Percentiles rank a stretch among this genome's conserved stretches.
Conservation (phyloP, 441 rosid species). For the Populus trichocarpa region DNA sequence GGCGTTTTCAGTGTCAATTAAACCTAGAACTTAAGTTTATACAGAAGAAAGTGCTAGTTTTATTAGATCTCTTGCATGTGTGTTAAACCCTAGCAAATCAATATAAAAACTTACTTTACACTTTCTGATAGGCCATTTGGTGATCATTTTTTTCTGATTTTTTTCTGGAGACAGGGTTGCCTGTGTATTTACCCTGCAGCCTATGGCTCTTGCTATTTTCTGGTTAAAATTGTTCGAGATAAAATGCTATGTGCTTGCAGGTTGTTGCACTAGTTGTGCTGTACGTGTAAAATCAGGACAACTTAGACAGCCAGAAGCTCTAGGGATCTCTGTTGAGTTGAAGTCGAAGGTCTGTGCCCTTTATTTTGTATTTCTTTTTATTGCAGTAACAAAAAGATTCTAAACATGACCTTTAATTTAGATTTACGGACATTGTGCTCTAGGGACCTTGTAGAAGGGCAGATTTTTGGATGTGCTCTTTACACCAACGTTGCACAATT, state of each 20-base stretch:
- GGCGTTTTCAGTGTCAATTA: background rate
- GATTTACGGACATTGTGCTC: too few relatives aligned
- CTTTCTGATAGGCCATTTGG: background rate
- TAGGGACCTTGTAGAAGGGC: too few relatives aligned
- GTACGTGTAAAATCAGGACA: conserved; percentile 87
- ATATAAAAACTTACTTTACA: background rate
- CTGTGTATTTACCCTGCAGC: background rate
- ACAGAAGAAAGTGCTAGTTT: background rate
- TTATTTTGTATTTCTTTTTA: too few relatives aligned
- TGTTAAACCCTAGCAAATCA: background rate
- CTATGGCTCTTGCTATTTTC: background rate
- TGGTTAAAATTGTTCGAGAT: conserved; percentile 9
- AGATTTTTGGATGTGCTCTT: too few relatives aligned
- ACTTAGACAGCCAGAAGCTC: conserved; percentile 84
- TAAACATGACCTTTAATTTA: too few relatives aligned
- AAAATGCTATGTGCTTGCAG: conserved; percentile 34
- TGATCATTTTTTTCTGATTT: background rate
- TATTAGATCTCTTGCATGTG: background rate
- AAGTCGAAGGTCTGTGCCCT: conserved; percentile 8
- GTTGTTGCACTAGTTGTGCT: conserved; percentile 97
- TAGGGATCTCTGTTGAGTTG: conserved; percentile 85
- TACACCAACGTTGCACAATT: too few relatives aligned
- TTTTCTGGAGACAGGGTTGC: background rate
- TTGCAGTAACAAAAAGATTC: too few relatives aligned
- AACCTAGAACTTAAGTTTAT: background rate